A percentile compares a stretch with the other conserved stretches of the same genome.
Conservation (phyloP, 176 grass and related monocot genomes). For the Aegilops longissima region DNA sequence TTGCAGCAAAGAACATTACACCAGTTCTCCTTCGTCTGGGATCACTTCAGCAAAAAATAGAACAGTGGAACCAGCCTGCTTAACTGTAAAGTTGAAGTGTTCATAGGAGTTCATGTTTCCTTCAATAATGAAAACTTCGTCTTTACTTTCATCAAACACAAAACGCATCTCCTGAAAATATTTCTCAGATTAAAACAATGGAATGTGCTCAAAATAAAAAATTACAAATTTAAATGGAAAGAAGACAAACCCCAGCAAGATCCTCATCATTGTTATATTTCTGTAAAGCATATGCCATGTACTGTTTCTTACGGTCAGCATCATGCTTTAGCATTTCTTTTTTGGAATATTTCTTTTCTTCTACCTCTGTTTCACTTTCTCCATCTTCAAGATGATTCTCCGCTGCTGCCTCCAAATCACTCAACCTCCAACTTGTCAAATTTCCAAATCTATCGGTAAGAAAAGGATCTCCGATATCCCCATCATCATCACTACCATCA, state of each 20-base stretch:
- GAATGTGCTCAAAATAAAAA: not conserved
- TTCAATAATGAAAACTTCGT: not conserved
- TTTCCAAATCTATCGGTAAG: not conserved
- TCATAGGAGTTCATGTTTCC: not conserved
- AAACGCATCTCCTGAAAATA: not conserved
- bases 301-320: not conserved
- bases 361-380: not conserved
- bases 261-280: not conserved
- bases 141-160: not conserved
- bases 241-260: not conserved
- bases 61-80: not conserved
- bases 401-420: not conserved
- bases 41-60: conserved; percentile 2
- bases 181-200: not conserved
- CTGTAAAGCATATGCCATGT: not conserved
- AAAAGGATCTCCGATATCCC: not conserved
- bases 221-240: not conserved
- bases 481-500: not conserved
- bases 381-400: not conserved
- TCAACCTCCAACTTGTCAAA: not conserved
- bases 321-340: not conserved
- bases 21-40: not conserved
- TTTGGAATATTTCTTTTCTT: not conserved
- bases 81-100: conserved; percentile 9
- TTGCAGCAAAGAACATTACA: conserved; percentile 11